Base-by-base conservation (phyloP, 495 filamentous ascomycete species). In the Annulohypoxylon nitens region DNA sequence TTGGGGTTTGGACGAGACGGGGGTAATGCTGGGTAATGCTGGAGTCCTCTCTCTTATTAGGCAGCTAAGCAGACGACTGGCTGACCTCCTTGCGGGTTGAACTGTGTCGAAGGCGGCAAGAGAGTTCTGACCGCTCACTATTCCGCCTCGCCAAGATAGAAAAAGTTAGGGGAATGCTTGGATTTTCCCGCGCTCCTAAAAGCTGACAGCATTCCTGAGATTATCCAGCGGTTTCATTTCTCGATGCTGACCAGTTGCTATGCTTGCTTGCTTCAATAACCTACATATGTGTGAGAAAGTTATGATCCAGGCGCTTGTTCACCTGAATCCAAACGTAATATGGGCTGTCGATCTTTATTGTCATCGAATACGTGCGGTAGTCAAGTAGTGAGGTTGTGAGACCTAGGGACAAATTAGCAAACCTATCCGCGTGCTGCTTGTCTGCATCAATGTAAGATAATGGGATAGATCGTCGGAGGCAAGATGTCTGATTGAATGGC, bases 281-380 rank as follows among this genome's bases (percentile, higher is more conserved):
- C 11, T 47, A 47, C 48, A 34, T 43, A 61, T 63, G 62, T 48
- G 41, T 50, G 43, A 70, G 61, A 70, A 18, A 51, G 36, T 64
- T 67, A 63, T 64, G 60, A 71, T 68, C 68, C 63, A 71, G 65
- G 67, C 67, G 72, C 72, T 75, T 71, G 60, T 48, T 75, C 61
- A 68, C 73, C 64, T 75, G 69, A 71, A 71, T 63, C 60, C 54
- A 69, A 54, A 75, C 73, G 68, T 75, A 75, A 71, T 68, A 62
- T 61, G 53, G 30, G 54, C 61, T 30, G 69, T 4, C 37, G 72
- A 67, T 70, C 67, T 67, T n/a, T 48, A 67, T 71, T 71, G 59
- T 51, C 20, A 50, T 54, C 20, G 45, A 67, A 43, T 51, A 10
- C 39, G 43, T 64, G 26, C 51, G 58, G 45, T 51, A n/a, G 63